Conservation (phyloP, 306 rosid genomes). For the Acacia acuminata region DNA sequence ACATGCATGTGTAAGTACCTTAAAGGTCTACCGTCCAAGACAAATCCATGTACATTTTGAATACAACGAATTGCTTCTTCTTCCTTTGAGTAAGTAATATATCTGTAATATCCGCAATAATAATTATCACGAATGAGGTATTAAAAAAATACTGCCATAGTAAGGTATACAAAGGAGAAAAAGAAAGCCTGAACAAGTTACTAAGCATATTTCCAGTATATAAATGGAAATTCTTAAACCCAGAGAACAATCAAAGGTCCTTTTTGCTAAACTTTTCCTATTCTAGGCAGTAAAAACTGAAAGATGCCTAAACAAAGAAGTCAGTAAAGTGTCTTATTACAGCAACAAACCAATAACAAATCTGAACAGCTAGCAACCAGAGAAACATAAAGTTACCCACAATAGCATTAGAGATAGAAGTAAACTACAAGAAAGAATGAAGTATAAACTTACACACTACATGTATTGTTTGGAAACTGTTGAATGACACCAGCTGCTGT, state of each 20-base stretch:
- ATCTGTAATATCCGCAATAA: slow-evolving; percentile 50
- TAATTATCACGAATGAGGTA: background rate
- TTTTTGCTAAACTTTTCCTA: background rate
- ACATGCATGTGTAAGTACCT: slow-evolving; percentile 48
- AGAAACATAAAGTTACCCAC: background rate
- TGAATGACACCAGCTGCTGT: slow-evolving; percentile 95
- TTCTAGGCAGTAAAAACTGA: background rate
- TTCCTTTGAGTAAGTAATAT: slow-evolving; percentile 94
- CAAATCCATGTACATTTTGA: slow-evolving; percentile 98
- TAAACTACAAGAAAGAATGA: slow-evolving; percentile 7
- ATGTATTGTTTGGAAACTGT: slow-evolving; percentile 93
- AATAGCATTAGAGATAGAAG: slow-evolving; percentile 1
- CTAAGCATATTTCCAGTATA: background rate
- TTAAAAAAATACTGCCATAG: background rate
- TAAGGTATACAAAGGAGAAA: background rate
- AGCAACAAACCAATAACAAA: background rate
- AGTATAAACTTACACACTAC: slow-evolving; percentile 91
- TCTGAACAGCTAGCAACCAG: background rate
- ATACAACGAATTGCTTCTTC: slow-evolving; percentile 98
- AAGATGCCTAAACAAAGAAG: background rate
- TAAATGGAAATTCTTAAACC: background rate
- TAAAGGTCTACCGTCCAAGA: slow-evolving; percentile 88
- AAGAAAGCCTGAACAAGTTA: background rate
- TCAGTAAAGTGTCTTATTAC: background rate
- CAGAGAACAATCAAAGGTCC: background rate